Evolutionary conservation across 2,329 filamentous ascomycete species (phyloP).

Genomic region (Pyrenochaeta sp.): DNA sequence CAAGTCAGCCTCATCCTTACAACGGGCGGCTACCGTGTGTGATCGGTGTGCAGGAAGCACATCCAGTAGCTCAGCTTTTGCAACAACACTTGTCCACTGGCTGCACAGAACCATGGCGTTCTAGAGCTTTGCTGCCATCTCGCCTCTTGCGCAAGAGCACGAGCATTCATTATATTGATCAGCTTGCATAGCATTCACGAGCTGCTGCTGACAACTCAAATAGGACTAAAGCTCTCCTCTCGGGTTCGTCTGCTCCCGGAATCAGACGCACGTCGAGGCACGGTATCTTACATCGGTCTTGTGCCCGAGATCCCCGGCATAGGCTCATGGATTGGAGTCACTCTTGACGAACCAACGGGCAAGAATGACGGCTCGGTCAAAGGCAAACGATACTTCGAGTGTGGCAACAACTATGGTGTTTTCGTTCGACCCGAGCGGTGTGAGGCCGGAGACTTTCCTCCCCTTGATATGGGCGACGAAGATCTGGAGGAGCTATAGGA

Average conservation of each 20-base stretch:
- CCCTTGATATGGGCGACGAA: conserved; percentile 61
- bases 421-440: conserved; percentile 82
- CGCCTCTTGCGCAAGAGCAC: neutral
- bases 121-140: conserved; percentile 2
- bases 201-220: conserved; percentile 10
- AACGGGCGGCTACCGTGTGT: conserved; percentile 18
- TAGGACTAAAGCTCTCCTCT: conserved; percentile 37
- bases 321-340: conserved; percentile 74
- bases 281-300: conserved; percentile 74
- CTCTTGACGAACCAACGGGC: conserved; percentile 79
- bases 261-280: conserved; percentile 74
- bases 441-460: conserved; percentile 76
- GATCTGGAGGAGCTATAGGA: conserved; percentile 69
- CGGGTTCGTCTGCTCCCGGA: conserved; percentile 59
- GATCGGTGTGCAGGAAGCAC: conserved; percentile 28
- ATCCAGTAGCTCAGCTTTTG: neutral
- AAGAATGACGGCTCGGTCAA: conserved; percentile 81
- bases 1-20: conserved; percentile 25
- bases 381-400: conserved; percentile 74
- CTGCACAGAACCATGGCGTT: neutral
- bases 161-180: conserved; percentile 10
- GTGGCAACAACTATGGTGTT: conserved; percentile 74
- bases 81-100: conserved; percentile 3
- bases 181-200: neutral
- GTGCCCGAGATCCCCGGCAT: conserved; percentile 76